Evolutionary conservation across 441 rosid species (phyloP).

Genomic region (Aquilaria agallochum): DNA sequence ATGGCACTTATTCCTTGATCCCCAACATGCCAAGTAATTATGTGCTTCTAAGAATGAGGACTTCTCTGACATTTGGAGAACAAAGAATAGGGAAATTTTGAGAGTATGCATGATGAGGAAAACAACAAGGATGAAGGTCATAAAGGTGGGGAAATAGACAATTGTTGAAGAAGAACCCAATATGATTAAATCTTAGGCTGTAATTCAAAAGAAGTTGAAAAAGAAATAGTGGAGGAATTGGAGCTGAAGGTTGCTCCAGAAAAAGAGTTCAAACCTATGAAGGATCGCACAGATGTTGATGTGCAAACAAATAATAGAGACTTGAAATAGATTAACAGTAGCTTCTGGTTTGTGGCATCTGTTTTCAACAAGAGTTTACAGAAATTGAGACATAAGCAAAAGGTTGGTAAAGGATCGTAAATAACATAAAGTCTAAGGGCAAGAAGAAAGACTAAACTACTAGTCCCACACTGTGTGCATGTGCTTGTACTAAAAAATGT

Average conservation of each 20-base stretch:
- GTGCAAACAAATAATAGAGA: constrained; percentile 75
- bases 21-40: constrained; percentile 93
- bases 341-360: constrained; percentile 98
- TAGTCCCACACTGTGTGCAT: too few relatives aligned
- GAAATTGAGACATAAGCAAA: constrained; percentile 96
- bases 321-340: constrained; percentile 68
- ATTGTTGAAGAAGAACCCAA: constrained; percentile 51
- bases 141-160: constrained; percentile 28
- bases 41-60: constrained; percentile 96
- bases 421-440: too few relatives aligned
- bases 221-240: constrained; percentile 57
- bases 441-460: too few relatives aligned
- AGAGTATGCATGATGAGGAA: constrained; percentile 33
- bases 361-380: constrained; percentile 94
- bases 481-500: too few relatives aligned
- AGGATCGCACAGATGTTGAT: constrained; percentile 93
- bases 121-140: constrained; percentile 20
- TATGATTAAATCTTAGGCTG: constrained; percentile 33
- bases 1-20: constrained; percentile 78
- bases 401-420: constrained; percentile 2
- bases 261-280: constrained; percentile 79
- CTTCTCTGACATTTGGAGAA: constrained; percentile 73
- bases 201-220: constrained; percentile 38
- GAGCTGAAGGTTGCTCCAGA: constrained; percentile 24
- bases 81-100: constrained; percentile 53